Base-by-base conservation (phyloP, 2,329 filamentous ascomycete species). In the Hymenoscyphus fructigenus region DNA sequence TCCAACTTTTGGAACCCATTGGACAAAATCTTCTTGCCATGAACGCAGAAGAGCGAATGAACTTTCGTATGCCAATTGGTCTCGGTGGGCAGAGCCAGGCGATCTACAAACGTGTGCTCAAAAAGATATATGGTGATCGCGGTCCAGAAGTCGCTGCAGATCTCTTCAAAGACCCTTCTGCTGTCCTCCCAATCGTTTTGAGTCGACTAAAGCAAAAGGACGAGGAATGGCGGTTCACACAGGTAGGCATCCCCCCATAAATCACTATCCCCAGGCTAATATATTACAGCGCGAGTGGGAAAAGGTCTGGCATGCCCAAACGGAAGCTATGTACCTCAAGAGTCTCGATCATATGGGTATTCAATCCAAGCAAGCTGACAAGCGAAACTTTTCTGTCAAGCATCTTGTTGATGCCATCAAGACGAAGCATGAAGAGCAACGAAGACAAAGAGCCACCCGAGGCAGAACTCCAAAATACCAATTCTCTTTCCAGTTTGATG, bases 261-360 rank as follows among this genome's bases (percentile, higher is more conserved):
- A 53, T 53, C 20, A 5, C 20, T 53, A 10, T 26, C 23, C 47
- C 1, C 20, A 3, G 20, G 47, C 47, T 53, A 26, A 53, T 53
- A 12, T 60, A 61, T 65, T 10, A 12, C 61, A 91, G 82, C 92
- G 95, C 36, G 96, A 99, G 76, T 99, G 95, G 95, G 93, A 98
- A 78, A 97, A 97, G 79, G 93, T 99, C 7, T 99, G 95, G 95
- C 92, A 95, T 68, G 89, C 92, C 59, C 95, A 98, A 79, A 98
- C 94, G 28, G 91, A 96, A 75, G 89, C 91, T 73, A 94, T 96
- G 81, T 96, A 97, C 78, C 91, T 96, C 79, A 96, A 93, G 81
- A 97, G 93, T 76, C 86, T 99, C 61, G 95, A 99, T 74, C 95
- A 99, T 75, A 96, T 98, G 85, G 93, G 93, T 23, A 93, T 96